phyloP scores from a whole-genome alignment of 2,329 filamentous ascomycete species.

The Aspergillus sp. region DNA sequence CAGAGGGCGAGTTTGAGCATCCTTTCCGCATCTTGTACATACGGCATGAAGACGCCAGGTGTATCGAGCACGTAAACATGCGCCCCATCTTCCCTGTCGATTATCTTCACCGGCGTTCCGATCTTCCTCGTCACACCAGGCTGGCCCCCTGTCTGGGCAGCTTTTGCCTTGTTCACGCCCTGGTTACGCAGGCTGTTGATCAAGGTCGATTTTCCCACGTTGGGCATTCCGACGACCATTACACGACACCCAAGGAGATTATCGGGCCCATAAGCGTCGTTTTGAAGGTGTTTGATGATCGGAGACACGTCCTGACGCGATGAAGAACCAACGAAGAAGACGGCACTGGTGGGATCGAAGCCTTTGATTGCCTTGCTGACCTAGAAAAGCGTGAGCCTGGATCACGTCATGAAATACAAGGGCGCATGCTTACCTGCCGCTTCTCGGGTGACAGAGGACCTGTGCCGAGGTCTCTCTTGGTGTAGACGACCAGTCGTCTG shows the following conservation, averaged over 20 bases:
- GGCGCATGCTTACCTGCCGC: conserved; percentile 33
- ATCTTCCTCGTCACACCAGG: conserved; percentile 87
- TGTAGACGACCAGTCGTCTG: conserved; percentile 77
- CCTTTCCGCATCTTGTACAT: conserved; percentile 69
- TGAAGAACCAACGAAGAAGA: conserved; percentile 28
- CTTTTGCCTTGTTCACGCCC: conserved; percentile 59
- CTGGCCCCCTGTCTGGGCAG: conserved; percentile 71
- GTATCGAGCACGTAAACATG: conserved; percentile 84
- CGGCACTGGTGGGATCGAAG: conserved; percentile 24
- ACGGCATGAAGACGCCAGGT: conserved; percentile 89
- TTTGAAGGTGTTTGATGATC: conserved; percentile 24
- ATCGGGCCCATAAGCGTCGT: conserved; percentile 22
- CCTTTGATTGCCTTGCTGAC: conserved; percentile 23
- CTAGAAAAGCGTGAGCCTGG: too few species aligned
- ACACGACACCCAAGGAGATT: conserved; percentile 71
- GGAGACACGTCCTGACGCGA: conserved; percentile 21
- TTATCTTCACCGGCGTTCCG: conserved; percentile 70
- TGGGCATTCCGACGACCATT: conserved; percentile 93
- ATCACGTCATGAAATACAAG: too few species aligned
- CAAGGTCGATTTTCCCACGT: conserved; percentile 92
- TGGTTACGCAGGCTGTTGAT: conserved; percentile 71
- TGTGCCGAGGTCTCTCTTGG: conserved; percentile 69
- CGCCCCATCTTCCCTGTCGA: conserved; percentile 45
- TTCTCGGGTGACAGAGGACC: conserved; percentile 31
- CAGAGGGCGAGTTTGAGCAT: conserved; percentile 95